phyloP scores from a whole-genome alignment of 2,329 filamentous ascomycete genomes.

The Pyrenochaeta sp. region DNA sequence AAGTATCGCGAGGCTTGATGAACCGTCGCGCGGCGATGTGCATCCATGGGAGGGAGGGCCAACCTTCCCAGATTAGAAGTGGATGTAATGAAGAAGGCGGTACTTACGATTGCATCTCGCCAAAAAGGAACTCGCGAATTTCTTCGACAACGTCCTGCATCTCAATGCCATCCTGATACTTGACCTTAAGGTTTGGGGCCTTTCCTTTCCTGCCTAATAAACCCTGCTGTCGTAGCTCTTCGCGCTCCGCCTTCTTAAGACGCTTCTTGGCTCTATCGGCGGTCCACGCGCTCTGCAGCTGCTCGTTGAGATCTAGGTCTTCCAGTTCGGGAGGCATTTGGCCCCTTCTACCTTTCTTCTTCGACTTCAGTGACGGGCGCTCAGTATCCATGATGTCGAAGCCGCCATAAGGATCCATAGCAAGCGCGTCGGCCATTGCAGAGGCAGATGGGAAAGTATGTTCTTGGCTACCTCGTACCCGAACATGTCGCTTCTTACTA shows the following conservation, averaged over 20 bases:
- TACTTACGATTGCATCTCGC: slow-evolving; percentile 69
- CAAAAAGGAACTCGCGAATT: slow-evolving; percentile 74
- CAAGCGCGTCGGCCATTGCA: slow-evolving; percentile 65
- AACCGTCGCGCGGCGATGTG: slow-evolving; percentile 76
- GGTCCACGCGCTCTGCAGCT: slow-evolving; percentile 53
- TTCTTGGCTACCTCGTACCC: slow-evolving; percentile 24
- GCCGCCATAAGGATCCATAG: slow-evolving; percentile 69
- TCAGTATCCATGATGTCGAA: slow-evolving; percentile 89
- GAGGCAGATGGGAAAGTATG: slow-evolving; percentile 61
- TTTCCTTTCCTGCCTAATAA: slow-evolving; percentile 55
- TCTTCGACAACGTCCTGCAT: slow-evolving; percentile 76
- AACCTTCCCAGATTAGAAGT: slow-evolving; percentile 60
- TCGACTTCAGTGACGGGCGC: slow-evolving; percentile 71
- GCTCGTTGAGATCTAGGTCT: slow-evolving; percentile 54
- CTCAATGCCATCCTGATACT: slow-evolving; percentile 77
- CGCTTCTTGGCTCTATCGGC: slow-evolving; percentile 57
- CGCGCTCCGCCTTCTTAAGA: slow-evolving; percentile 57
- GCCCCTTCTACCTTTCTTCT: slow-evolving; percentile 68
- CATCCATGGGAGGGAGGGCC: slow-evolving; percentile 83
- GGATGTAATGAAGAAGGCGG: not conserved
- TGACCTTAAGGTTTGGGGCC: slow-evolving; percentile 65
- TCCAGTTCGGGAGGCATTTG: slow-evolving; percentile 58
- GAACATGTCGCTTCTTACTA: slow-evolving; percentile 33
- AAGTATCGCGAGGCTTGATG: slow-evolving; percentile 81
- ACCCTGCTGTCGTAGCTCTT: slow-evolving; percentile 56